Percentiles rank a stretch among this genome's conserved stretches.
Conservation (phyloP, 2,329 filamentous ascomycete genomes). For the Xylariaceae sp. region DNA sequence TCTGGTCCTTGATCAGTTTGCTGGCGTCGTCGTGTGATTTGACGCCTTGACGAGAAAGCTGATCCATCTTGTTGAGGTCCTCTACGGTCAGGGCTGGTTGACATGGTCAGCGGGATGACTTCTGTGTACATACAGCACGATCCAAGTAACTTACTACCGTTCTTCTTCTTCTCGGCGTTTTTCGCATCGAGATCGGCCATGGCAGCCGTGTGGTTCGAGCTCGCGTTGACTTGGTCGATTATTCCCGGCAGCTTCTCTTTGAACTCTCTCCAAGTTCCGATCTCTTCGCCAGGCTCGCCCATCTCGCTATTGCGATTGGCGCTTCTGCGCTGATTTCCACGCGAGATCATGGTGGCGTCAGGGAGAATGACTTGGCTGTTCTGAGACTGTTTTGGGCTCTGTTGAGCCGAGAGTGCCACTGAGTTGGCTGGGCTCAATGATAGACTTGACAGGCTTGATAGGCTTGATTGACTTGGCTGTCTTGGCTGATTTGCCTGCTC, state of each 20-base stretch:
- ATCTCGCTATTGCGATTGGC: conserved; percentile 36
- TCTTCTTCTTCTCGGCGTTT: conserved; percentile 35
- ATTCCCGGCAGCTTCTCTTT: conserved; percentile 35
- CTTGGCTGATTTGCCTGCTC: background rate
- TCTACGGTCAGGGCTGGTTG: conserved; percentile 27
- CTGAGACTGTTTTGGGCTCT: background rate
- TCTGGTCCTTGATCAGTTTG: conserved; percentile 20
- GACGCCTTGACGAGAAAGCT: conserved; percentile 31
- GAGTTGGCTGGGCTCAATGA: conserved; percentile 2
- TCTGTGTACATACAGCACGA: conserved; percentile 16
- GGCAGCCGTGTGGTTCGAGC: conserved; percentile 35
- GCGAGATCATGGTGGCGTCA: conserved; percentile 26
- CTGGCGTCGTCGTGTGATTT: conserved; percentile 28
- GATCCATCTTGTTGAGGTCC: conserved; percentile 32
- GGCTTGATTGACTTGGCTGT: background rate
- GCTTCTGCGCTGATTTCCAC: conserved; percentile 30
- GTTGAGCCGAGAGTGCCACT: background rate
- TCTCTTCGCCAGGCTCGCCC: conserved; percentile 38
- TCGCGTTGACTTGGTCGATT: conserved; percentile 36
- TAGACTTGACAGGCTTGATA: no score
- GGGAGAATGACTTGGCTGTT: background rate
- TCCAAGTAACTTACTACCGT: conserved; percentile 27
- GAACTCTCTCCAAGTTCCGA: conserved; percentile 37
- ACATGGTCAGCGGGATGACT: conserved; percentile 27
- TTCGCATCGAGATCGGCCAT: conserved; percentile 37